These are phyloP conservation scores for Volvox reticuliferus DNA, from an alignment of 139 green algal species.

Conservation along the genomic window DNA sequence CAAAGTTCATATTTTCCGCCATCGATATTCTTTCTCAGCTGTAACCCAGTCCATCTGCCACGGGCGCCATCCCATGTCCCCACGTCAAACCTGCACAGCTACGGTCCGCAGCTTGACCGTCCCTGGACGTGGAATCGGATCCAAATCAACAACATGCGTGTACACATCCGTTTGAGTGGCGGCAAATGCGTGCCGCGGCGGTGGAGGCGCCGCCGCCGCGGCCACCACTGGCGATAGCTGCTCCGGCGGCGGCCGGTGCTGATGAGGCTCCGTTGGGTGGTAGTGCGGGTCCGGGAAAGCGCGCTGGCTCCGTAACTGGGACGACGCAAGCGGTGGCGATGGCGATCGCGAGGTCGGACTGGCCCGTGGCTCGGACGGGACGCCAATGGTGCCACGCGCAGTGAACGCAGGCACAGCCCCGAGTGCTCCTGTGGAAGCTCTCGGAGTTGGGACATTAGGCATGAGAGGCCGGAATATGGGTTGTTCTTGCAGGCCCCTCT, in stretches of 20 bases:
- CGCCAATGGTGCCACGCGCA: neutral
- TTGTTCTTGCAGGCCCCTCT: neutral
- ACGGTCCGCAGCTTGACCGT: slow-evolving; percentile 41
- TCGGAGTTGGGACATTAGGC: neutral
- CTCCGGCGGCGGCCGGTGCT: neutral
- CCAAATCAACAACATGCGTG: slow-evolving; percentile 38
- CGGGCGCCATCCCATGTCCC: too few relatives aligned
- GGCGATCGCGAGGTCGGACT: neutral
- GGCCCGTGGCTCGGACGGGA: neutral
- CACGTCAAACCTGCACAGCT: slow-evolving; percentile 19
- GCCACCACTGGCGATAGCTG: slow-evolving; percentile 13
- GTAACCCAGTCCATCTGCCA: too few relatives aligned
- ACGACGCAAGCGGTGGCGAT: neutral
- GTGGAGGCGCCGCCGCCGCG: slow-evolving; percentile 22
- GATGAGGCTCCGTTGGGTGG: neutral
- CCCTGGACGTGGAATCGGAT: slow-evolving; percentile 13
- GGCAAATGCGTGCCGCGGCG: neutral
- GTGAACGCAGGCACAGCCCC: slow-evolving; percentile 8
- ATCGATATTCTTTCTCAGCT: too few relatives aligned
- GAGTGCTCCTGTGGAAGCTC: neutral
- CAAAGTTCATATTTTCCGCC: too few relatives aligned
- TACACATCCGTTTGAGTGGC: slow-evolving; percentile 48
- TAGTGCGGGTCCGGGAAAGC: neutral
- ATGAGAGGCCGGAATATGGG: slow-evolving; percentile 30
- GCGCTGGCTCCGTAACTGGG: neutral